Base-by-base conservation (phyloP, 495 filamentous ascomycete genomes). In the Xylaria cubensis region DNA sequence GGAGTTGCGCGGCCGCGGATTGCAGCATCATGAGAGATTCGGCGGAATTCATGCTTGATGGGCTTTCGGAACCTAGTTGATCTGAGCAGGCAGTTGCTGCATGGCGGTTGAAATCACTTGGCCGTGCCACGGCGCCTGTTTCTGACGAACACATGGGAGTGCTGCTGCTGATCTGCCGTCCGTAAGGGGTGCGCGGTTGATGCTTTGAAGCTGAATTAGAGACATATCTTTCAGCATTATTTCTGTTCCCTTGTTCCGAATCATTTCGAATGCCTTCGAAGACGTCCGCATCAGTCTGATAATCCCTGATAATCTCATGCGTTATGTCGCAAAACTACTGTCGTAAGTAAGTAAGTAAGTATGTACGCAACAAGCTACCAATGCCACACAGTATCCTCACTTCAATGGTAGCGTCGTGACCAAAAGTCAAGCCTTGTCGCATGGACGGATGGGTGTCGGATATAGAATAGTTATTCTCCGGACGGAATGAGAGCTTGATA, bases 1-100 rank as follows among this genome's bases (percentile, higher is more conserved):
- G 59, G 36, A 63, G 59, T 26, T 63, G 59, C 13, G 36, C 59
- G 3, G 59, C 59, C 12, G 59, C 59, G n/a, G 59, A 63, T n/a
- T 39, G 59, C 36, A 63, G 24, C 59, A 63, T 63, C n/a, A 21
- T 42, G 36, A 63, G 34, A 42, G 59, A 63, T 42, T 63, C 59
- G 0, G 39, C 44, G 10, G 59, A 63, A 26, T 63, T 21, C 9
- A 63, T 29, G 59, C 59, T 63, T 8, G 3, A 9, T 41, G 59
- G 59, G 21, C 59, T 63, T 24, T 21, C 59, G 0, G n/a, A 41
- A n/a, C 21, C 39, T 36, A 39, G 59, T 4, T 63, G 59, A 44
- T 4, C 26, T n/a, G 42, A 34, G 39, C 2, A 42, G 34, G 34
- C 24, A 21, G n/a, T 42, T 26, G 34, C 19, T 8, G 59, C 19